phyloP scores from a whole-genome alignment of 495 filamentous ascomycete genomes.

The Hypoxylon cercidicola region DNA sequence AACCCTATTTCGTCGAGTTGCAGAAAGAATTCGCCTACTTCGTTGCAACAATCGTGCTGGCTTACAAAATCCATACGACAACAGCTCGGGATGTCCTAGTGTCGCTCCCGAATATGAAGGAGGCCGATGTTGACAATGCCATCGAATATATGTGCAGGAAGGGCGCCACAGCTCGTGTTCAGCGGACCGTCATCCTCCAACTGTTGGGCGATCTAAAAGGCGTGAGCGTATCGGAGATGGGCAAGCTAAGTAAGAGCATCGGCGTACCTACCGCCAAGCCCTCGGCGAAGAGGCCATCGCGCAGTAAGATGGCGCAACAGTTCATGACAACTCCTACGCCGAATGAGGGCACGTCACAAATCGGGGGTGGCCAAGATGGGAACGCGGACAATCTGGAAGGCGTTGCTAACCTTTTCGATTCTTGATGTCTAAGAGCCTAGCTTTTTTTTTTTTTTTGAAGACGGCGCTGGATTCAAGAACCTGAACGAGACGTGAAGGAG shows the following conservation, averaged over 20 bases:
- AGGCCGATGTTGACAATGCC: constrained; percentile 67
- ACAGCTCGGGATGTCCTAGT: constrained; percentile 67
- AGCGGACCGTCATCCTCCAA: constrained; percentile 86
- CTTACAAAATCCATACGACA: constrained; percentile 72
- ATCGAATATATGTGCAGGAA: constrained; percentile 64
- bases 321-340: constrained; percentile 57
- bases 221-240: constrained; percentile 90
- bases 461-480: neutral
- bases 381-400: constrained; percentile 44
- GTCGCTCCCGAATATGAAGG: constrained; percentile 63
- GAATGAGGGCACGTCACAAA: constrained; percentile 8
- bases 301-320: constrained; percentile 67
- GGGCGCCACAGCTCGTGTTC: constrained; percentile 70
- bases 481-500: neutral
- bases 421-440: constrained; percentile 10
- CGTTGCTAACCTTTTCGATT: constrained; percentile 45
- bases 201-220: constrained; percentile 86
- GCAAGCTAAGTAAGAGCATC: constrained; percentile 71
- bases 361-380: constrained; percentile 18
- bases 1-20: constrained; percentile 94
- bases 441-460: neutral
- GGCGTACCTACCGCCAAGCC: constrained; percentile 30
- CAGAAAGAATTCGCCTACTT: constrained; percentile 91
- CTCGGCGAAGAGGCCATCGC: constrained; percentile 47
- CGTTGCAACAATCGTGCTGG: constrained; percentile 83